Evolutionary conservation across 2,329 filamentous ascomycete genomes (phyloP).

Genomic region (Ceratocystis eucalypticola): DNA sequence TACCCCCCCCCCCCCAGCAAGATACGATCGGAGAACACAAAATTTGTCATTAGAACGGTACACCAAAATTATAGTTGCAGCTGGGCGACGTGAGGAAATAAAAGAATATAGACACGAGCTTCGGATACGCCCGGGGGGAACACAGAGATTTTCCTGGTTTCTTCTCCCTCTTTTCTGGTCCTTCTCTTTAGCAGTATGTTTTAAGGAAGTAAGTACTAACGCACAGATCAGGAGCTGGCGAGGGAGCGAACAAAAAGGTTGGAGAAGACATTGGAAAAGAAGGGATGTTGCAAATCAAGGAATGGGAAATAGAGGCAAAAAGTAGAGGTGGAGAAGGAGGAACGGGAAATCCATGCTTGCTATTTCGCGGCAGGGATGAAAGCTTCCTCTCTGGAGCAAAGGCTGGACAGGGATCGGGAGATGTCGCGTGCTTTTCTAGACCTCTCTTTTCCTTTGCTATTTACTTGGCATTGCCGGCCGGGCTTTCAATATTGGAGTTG

Average conservation of each 20-base stretch:
- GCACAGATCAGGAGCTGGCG: not conserved
- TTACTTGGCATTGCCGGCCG: not conserved
- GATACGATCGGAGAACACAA: too few relatives aligned
- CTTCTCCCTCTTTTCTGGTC: not conserved
- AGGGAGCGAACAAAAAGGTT: not conserved
- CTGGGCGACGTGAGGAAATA: not conserved
- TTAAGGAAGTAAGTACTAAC: not conserved
- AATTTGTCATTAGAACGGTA: too few relatives aligned
- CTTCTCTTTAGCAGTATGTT: not conserved
- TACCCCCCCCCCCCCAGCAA: too few relatives aligned
- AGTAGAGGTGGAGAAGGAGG: not conserved
- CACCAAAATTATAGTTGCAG: too few relatives aligned
- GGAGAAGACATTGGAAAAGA: not conserved
- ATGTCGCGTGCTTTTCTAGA: conserved; percentile 9
- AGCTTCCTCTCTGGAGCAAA: not conserved
- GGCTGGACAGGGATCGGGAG: conserved; percentile 10
- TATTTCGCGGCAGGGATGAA: not conserved
- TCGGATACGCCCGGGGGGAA: not conserved
- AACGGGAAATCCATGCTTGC: not conserved
- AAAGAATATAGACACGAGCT: not conserved
- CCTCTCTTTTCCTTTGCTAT: not conserved
- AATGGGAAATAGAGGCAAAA: not conserved
- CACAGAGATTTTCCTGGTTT: not conserved
- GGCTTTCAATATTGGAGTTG: too few relatives aligned
- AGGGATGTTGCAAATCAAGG: not conserved